Conservation (phyloP, 2,329 filamentous ascomycete species). For the Monilinia fructigena region DNA sequence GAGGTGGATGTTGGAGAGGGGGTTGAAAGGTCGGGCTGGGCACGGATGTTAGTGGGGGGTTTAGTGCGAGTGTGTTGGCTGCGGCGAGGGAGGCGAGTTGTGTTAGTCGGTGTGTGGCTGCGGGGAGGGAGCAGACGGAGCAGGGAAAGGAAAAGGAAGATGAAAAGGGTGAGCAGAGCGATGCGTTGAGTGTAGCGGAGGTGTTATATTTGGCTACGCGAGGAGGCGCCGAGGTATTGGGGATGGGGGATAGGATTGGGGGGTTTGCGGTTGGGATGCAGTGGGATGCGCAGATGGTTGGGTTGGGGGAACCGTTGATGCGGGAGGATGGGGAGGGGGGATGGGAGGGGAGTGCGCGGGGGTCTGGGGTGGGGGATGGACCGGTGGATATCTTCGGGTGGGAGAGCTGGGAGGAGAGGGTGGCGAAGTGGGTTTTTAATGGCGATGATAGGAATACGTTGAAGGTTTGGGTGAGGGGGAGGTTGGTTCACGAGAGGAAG, state of each 20-base stretch:
- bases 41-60: constrained; percentile 89
- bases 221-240: constrained; percentile 82
- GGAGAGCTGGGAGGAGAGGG: constrained; percentile 80
- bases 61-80: constrained; percentile 76
- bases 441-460: constrained; percentile 90
- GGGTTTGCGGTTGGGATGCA: constrained; percentile 83
- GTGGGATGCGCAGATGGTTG: constrained; percentile 86
- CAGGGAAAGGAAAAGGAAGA: constrained; percentile 49
- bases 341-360: constrained; percentile 28
- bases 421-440: constrained; percentile 93
- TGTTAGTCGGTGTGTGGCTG: constrained; percentile 68
- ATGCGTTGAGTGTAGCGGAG: constrained; percentile 79
- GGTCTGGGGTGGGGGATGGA: constrained; percentile 47
- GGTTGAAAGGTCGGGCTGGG: constrained; percentile 80
- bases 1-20: constrained; percentile 68
- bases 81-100: constrained; percentile 79
- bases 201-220: constrained; percentile 80
- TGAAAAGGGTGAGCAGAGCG: constrained; percentile 43
- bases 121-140: constrained; percentile 44
- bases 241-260: constrained; percentile 69
- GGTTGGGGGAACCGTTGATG: constrained; percentile 46
- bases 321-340: neutral
- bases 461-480: constrained; percentile 84
- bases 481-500: constrained; percentile 68
- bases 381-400: constrained; percentile 88